Evolutionary conservation across 345 rosid species (phyloP), one percentile per base, ranked within the genome.

Genomic region (Linum usitatissimum): DNA sequence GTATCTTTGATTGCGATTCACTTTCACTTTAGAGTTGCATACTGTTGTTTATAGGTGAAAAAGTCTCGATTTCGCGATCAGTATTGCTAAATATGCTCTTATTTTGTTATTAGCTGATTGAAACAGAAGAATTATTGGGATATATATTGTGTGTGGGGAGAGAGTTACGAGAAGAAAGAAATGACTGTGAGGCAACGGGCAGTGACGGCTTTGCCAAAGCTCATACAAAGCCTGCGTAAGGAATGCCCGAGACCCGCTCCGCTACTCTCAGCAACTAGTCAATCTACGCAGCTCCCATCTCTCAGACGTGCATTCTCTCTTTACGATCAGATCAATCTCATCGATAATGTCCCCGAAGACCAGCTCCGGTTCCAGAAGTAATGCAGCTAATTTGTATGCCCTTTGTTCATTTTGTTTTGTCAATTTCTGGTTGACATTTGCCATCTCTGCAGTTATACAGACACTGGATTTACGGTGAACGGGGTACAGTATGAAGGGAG

Each of bases 311-410:
- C 95, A 58, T 88, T 91, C 68, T 91, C 97, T 72, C 91, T 88
- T 20, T 91, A 91, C 62, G 96, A 91, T 69, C 96, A 91, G 84
- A 86, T 91, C 79, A 88, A 91, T 80, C 83, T 91, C 72, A 88
- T 88, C 59, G 92, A 88, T 64, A 83, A 83, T 65, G 88, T 82
- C 64, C 96, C 96, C 6, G 87, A 88, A 18, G 96, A 91, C 71
- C 98, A 86, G 67, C 96, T 91, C 56, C 96, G 95, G 28, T 91
- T 91, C 65, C 92, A 86, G 75, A 80, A 81, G 94, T 83, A 71
- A 67, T 45, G 51, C 14, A 45, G 15, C 14, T 45, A 15, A 45
- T 45, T 10, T 4, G 5, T 45, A 2, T 10, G 8, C 53, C 60
- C 67, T 45, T 28, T 53, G 36, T 53, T 53, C 3, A 6, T 10